Evolutionary conservation across 768 basidiomycete genomes (phyloP), one percentile per base, ranked within the genome.

Genomic region (Polyporus arcularius): DNA sequence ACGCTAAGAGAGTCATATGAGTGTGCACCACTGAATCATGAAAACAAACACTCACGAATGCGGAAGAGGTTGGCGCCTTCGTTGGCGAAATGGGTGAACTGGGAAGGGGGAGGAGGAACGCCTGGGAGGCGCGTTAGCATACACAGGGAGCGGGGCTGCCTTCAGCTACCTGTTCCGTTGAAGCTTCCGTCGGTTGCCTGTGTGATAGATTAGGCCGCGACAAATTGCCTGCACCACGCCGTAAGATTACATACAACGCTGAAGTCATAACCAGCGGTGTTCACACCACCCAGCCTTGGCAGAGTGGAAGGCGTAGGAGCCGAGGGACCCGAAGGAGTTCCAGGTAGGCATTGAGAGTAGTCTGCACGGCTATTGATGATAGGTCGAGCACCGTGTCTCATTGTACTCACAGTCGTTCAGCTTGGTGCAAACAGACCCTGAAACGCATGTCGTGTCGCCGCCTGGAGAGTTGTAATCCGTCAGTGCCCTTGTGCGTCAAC

Each of bases 21-120:
- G 26, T 15, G 46, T 6, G 31, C 10, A 4, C 28, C 5, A 16
- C 6, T 21, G 7, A 35, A 28, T 30, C 9, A 16, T n/a, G n/a
- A 16, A 41, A 11, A 16, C 51, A 4, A 31, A 5, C 7, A 73
- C 73, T 66, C 54, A 76, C 74, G 75, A 53, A 76, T 73, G 45
- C 80, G 78, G 75, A 78, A 84, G 60, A 80, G 64, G 66, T 82
- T 82, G 14, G 75, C 80, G 43, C 82, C 83, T 65, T 82, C 73
- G 9, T 62, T 65, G 18, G 78, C 74, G 64, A 85, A 84, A 68
- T 85, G 82, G 15, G 72, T 55, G 72, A 76, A 82, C 57, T 85
- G 82, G 32, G 71, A 65, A 2, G 73, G 64, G 6, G 80, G 82
- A 21, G 81, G 81, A 49, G 68, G 60, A 12, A 70, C 69, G 1